Conservation (phyloP, 2,329 filamentous ascomycete genomes). For the Penicillium sclerotigenum region DNA sequence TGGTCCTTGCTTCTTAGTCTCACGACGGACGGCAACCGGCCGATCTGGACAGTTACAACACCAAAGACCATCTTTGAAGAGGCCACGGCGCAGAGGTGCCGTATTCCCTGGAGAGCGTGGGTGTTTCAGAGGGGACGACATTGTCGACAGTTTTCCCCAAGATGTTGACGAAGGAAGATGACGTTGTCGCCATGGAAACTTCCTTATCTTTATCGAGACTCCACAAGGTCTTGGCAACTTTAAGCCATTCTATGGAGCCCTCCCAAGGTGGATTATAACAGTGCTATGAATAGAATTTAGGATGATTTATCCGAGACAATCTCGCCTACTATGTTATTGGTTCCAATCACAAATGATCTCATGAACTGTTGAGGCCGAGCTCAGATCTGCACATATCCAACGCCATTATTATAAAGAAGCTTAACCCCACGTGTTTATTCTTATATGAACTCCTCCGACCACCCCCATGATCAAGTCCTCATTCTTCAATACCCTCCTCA, state of each 20-base stretch:
- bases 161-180: background rate
- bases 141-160: slow-evolving; percentile 17
- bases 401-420: background rate
- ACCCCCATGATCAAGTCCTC: background rate
- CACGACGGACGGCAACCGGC: slow-evolving; percentile 53
- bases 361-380: background rate
- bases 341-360: background rate
- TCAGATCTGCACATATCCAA: background rate
- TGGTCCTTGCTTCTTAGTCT: slow-evolving; percentile 55
- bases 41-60: slow-evolving; percentile 56
- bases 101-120: slow-evolving; percentile 21
- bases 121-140: slow-evolving; percentile 26
- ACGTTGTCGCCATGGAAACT: slow-evolving; percentile 8
- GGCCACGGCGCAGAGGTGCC: slow-evolving; percentile 31
- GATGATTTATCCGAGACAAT: background rate
- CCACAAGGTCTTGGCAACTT: slow-evolving; percentile 1
- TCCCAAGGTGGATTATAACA: background rate
- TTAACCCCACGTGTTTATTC: background rate
- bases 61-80: slow-evolving; percentile 48
- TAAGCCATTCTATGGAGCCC: background rate
- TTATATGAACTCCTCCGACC: background rate
- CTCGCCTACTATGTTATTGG: too few relatives aligned
- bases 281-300: background rate
- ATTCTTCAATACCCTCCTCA: background rate
- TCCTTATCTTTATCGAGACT: slow-evolving; percentile 4